Conservation (phyloP, 495 filamentous ascomycete species). For the Halenospora varia region DNA sequence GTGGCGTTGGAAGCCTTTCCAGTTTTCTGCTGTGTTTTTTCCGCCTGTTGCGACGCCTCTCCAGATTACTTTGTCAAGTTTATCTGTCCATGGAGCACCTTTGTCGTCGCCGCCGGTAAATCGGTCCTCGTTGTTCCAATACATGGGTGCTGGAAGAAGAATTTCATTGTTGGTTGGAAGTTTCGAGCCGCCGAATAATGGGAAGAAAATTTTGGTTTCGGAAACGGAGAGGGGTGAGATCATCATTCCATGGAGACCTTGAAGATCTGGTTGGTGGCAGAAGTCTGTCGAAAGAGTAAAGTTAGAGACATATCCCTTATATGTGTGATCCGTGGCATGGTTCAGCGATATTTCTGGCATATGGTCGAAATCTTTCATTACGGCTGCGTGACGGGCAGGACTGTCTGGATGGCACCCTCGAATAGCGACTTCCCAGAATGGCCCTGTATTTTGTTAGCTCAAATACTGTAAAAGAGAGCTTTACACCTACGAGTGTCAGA, state of each 20-base stretch:
- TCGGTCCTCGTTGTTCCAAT: slow-evolving; percentile 65
- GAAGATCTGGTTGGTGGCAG: slow-evolving; percentile 54
- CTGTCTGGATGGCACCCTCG: slow-evolving; percentile 58
- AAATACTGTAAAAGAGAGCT: neutral
- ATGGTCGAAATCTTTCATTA: slow-evolving; percentile 35
- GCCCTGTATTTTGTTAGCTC: slow-evolving; percentile 14
- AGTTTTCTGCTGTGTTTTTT: slow-evolving; percentile 57
- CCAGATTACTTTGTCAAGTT: slow-evolving; percentile 57
- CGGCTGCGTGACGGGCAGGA: slow-evolving; percentile 43
- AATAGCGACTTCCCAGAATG: slow-evolving; percentile 59
- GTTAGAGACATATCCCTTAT: slow-evolving; percentile 59
- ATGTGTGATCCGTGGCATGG: slow-evolving; percentile 35
- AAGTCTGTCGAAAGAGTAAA: slow-evolving; percentile 62
- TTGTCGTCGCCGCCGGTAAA: slow-evolving; percentile 55
- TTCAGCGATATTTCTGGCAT: slow-evolving; percentile 34
- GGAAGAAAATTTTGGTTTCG: slow-evolving; percentile 54
- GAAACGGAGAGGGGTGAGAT: slow-evolving; percentile 58
- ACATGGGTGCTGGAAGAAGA: slow-evolving; percentile 73
- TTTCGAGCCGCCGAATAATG: slow-evolving; percentile 74
- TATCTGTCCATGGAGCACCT: slow-evolving; percentile 51
- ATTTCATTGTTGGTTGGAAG: slow-evolving; percentile 78
- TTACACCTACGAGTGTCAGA: slow-evolving; percentile 17
- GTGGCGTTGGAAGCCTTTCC: slow-evolving; percentile 68
- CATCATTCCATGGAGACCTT: slow-evolving; percentile 65
- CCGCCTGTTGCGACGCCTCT: slow-evolving; percentile 69